Base-by-base conservation (phyloP, 1,284 basidiomycete species). In the Marasmius tenuissimus region DNA sequence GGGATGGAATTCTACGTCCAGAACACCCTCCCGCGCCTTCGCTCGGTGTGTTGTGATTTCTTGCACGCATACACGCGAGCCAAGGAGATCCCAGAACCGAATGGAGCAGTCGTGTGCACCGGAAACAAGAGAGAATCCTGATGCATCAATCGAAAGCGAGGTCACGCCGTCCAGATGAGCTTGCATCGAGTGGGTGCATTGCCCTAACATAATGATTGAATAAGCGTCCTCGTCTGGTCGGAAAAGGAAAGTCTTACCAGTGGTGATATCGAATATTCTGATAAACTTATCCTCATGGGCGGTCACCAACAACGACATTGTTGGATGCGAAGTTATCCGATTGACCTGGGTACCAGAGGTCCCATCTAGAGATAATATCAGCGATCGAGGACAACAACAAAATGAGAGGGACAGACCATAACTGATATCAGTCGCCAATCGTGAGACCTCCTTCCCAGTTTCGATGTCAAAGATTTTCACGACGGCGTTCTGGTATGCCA, bases 241-340 rank as follows among this genome's bases (percentile, higher is more conserved):
- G 53, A 62, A 16, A n/a, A 60, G 37, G 33, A 45, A 47, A 39
- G 5, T 73, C 86, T 66, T 67, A 92, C 96, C 91, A 64, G 90
- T 92, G 39, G 80, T 78, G 55, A 93, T 83, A 74, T 98, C 94
- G 74, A 93, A 97, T 61, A 98, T 87, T 37, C 93, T 85, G 67
- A 98, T 94, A 70, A 89, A 90, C 67, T 94, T 95, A 78, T 98
- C 96, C 76, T 98, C 96, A 73, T 97, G 93, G 0, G 89, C 97
- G 14, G 93, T 92, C 39, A 97, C 87, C 53, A 98, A 85, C 33
- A 96, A 77, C 1, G 93, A 87, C 81, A 96, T 88, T 1, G 93
- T 96, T 11, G 96, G 95, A 78, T 98, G 95, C 50, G 94, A 95
- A 42, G 91, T 86, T 57, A 98, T 88, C 63, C 88, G 86, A 76